Base-by-base conservation (phyloP, 176 grass and related monocot species). In the Areca catechu region DNA sequence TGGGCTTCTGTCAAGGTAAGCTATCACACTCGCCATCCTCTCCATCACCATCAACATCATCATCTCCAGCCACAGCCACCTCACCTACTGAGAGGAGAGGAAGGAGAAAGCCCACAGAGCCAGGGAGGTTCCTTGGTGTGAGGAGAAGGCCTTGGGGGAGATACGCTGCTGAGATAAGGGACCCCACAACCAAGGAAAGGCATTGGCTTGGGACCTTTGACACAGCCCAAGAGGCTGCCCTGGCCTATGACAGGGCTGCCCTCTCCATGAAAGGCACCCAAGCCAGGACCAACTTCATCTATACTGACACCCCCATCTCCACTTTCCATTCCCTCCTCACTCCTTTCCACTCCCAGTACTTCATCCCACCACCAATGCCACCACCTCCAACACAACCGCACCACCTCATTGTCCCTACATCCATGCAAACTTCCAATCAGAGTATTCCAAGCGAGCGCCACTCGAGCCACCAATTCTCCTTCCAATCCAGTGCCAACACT, bases 31-130 rank as follows among this genome's bases (percentile, higher is more conserved):
- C 57, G 5, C 28, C 57, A 19, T 24, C 25, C 24, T 16, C 57
- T 28, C 17, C 57, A 34, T 60, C 57, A 24, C 14, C 56, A 17
- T 59, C 57, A 24, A n/a, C 57, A 60, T 17, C 57, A 60, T 17
- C 57, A 60, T 27, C 57, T 28, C 57, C 22, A 60, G 16, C 57
- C 24, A 5, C 7, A 22, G 24, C 25, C 24, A 34, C 57, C 22
- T 60, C 57, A n/a, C 57, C 57, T 60, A 60, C 17, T 34, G 57
- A 60, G 57, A 60, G 57, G 21, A 60, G 57, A 60, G 57, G 57
- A 25, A 60, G 57, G 25, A 60, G 57, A 17, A 60, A 60, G 57
- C 57, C 22, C 16, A 6, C 22, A 34, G 57, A 60, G 57, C 57
- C 57, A 34, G 57, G 57, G 24, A 60, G 57, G 57, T 60, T 60